Conservation (phyloP, 805 yeast genomes). For the Saccharomycopsis sp. region DNA sequence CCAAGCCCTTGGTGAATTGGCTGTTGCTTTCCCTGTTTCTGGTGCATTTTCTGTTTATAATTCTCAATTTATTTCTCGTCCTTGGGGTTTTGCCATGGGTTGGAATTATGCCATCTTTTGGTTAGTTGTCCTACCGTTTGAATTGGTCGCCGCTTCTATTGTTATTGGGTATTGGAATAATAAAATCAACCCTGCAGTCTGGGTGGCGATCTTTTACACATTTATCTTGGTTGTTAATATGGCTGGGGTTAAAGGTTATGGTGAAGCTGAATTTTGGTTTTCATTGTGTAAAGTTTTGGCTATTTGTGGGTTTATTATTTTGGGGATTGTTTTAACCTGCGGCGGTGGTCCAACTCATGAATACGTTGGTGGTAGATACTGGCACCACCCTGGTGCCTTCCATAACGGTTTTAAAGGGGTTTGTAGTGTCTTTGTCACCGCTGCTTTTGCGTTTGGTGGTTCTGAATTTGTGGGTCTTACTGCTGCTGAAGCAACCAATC, state of each 20-base stretch:
- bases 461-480: slow-evolving; percentile 60
- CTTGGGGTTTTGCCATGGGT: slow-evolving; percentile 57
- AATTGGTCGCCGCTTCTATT: slow-evolving; percentile 46
- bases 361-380: slow-evolving; percentile 39
- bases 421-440: slow-evolving; percentile 48
- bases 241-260: slow-evolving; percentile 40
- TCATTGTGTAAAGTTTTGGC: slow-evolving; percentile 43
- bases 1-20: slow-evolving; percentile 36
- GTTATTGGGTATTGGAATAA: slow-evolving; percentile 46
- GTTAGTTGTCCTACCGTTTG: slow-evolving; percentile 44
- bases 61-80: slow-evolving; percentile 47
- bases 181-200: slow-evolving; percentile 37
- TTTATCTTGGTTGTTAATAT: slow-evolving; percentile 41
- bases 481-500: slow-evolving; percentile 48
- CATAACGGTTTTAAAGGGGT: slow-evolving; percentile 49
- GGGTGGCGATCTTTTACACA: slow-evolving; percentile 45
- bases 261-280: slow-evolving; percentile 35
- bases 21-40: slow-evolving; percentile 49
- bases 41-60: slow-evolving; percentile 44
- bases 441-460: slow-evolving; percentile 60
- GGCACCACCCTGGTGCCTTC: slow-evolving; percentile 62
- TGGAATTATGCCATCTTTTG: slow-evolving; percentile 50
- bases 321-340: slow-evolving; percentile 41
- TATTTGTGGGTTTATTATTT: slow-evolving; percentile 45
- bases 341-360: slow-evolving; percentile 43